Base-by-base conservation (phyloP, 2,329 filamentous ascomycete species). In the Albifimbria verrucaria region DNA sequence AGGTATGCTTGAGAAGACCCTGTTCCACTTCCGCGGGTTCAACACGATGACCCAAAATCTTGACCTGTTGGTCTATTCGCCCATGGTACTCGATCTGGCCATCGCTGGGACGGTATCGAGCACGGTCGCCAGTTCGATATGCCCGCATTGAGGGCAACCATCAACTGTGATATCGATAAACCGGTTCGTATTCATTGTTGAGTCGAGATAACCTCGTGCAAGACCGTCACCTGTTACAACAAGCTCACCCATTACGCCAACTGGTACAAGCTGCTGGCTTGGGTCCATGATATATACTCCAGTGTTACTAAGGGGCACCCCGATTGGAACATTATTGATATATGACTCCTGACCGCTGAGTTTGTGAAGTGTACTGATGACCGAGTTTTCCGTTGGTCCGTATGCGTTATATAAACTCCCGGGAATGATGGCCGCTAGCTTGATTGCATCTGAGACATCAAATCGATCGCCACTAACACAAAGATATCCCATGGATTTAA, bases 1-100 rank as follows among this genome's bases (percentile, higher is more conserved):
- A 3, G 3, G 46, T 39, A 15, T 62, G 53, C 1, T 17, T 50
- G n/a, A 52, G 53, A 1, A 66, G 45, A 2, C 46, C 52, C 10
- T 59, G 55, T 17, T 69, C 66, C 3, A 69, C 58, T 28, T 69
- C 66, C 0, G 52, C 59, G 2, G 62, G 50, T 50, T 70, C 68
- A 28, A 69, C 48, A 3, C 67, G 62, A 11, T 69, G 59, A 9
- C 66, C 66, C 20, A 64, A 59, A 12, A 70, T 57, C 52, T 69
- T 69, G 47, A 66, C 55, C 20, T 68, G 64, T 4, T 48, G 43
- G 21, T 69, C 65, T 2, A 62, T 59, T 12, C 66, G 62, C 1
- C 62, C 62, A 1, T 67, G 52, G 49, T 64, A 67, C 39, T 66
- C 64, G 2, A 68, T 28, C 2, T 55, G 42, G 1, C 60, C 59